These are phyloP conservation scores for Solidago caesia DNA, from an alignment of 129 eudicot genomes.

Conservation along the genomic window DNA sequence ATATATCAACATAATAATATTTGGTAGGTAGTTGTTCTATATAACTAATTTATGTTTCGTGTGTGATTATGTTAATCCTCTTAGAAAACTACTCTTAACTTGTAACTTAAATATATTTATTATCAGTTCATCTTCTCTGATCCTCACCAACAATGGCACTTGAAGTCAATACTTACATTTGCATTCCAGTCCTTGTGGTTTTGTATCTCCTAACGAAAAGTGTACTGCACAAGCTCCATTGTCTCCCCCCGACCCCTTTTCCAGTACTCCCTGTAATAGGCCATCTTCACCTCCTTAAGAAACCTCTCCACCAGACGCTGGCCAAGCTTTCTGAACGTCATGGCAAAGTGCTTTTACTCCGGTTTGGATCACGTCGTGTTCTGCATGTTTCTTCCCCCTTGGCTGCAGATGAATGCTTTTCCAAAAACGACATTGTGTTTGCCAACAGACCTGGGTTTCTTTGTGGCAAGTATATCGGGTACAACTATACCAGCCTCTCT, in stretches of 20 bases:
- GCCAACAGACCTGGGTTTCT: conserved; percentile 50
- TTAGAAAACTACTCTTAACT: neutral
- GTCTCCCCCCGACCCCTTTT: conserved; percentile 51
- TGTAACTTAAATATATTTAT: neutral
- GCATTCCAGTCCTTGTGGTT: conserved; percentile 3
- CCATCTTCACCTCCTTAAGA: conserved; percentile 52
- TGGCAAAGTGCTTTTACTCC: conserved; percentile 44
- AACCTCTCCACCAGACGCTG: conserved; percentile 40
- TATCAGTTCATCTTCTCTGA: neutral
- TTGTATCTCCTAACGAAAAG: conserved; percentile 30
- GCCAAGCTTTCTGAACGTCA: conserved; percentile 25
- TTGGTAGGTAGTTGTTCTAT: too few relatives aligned
- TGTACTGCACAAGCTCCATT: conserved; percentile 33
- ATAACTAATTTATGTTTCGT: too few relatives aligned
- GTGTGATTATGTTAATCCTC: too few relatives aligned
- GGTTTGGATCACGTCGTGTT: conserved; percentile 36
- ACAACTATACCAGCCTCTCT: conserved; percentile 35
- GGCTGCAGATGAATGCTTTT: conserved; percentile 56
- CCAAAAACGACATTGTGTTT: conserved; percentile 52
- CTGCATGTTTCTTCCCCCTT: conserved; percentile 49
- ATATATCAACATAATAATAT: too few relatives aligned
- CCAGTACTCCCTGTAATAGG: conserved; percentile 50
- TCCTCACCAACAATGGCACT: conserved; percentile 11
- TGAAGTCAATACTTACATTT: conserved; percentile 18
- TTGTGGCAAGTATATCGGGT: conserved; percentile 40